Conservation (phyloP, 768 basidiomycete genomes). For the Sporobolomyces pararoseus region DNA sequence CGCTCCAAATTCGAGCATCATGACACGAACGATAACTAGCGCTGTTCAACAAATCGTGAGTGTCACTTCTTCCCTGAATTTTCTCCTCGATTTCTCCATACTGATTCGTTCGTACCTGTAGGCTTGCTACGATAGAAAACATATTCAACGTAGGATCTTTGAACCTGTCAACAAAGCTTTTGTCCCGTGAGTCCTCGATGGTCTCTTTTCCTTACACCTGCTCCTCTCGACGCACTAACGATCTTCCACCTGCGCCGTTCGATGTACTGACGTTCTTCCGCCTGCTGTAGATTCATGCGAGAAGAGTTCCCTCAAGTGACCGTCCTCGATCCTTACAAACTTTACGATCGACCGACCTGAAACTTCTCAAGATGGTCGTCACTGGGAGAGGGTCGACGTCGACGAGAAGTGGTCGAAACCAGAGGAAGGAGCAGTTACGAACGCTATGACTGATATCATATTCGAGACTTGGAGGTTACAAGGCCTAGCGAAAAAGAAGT, state of each 20-base stretch:
- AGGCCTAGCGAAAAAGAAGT: background rate
- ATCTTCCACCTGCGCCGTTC: too few species aligned
- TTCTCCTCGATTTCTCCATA: too few species aligned
- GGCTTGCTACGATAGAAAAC: constrained; percentile 17
- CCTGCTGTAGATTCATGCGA: background rate
- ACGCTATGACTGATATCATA: constrained; percentile 18
- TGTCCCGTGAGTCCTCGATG: background rate
- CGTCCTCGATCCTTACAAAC: constrained; percentile 14
- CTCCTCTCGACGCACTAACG: background rate
- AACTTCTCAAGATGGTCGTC: constrained; percentile 12
- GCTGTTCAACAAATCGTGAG: constrained; percentile 17
- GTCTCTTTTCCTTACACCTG: background rate
- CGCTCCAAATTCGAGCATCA: constrained; percentile 5
- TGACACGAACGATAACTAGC: constrained; percentile 7
- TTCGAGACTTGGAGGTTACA: constrained; percentile 13
- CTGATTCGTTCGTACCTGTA: too few species aligned
- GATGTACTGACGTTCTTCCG: too few species aligned
- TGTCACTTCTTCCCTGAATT: too few species aligned
- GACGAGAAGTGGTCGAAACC: constrained; percentile 9
- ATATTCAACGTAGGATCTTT: constrained; percentile 9
- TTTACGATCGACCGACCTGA: constrained; percentile 21
- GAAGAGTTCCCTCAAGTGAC: constrained; percentile 1
- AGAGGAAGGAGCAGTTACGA: constrained; percentile 17
- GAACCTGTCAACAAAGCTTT: constrained; percentile 21
- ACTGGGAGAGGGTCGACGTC: constrained; percentile 6